A percentile compares a stretch with the other conserved stretches of the same genome.
phyloP scores from a whole-genome alignment of 495 filamentous ascomycete species.

The Xylaria castorea region DNA sequence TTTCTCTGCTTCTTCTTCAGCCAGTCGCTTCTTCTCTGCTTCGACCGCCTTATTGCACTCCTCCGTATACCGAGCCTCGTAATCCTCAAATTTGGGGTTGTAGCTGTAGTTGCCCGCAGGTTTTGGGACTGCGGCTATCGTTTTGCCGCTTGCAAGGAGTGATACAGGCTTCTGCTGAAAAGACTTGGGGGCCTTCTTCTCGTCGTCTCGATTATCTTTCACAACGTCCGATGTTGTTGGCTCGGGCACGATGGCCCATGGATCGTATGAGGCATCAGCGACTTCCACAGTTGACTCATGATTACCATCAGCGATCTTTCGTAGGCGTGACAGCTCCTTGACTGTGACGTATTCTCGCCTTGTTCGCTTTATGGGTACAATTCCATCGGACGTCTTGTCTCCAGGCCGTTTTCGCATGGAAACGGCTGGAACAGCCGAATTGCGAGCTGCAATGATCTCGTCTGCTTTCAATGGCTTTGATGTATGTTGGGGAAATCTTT shows the following conservation, averaged over 20 bases:
- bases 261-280: slow-evolving; percentile 69
- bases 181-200: slow-evolving; percentile 75
- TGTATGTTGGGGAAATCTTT: slow-evolving; percentile 65
- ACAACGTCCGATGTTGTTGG: slow-evolving; percentile 40
- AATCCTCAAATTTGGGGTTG: slow-evolving; percentile 86
- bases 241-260: slow-evolving; percentile 68
- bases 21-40: slow-evolving; percentile 77
- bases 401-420: slow-evolving; percentile 75
- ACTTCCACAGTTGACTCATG: slow-evolving; percentile 62
- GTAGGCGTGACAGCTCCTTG: slow-evolving; percentile 79
- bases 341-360: slow-evolving; percentile 76
- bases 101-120: slow-evolving; percentile 87
- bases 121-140: slow-evolving; percentile 75
- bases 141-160: slow-evolving; percentile 76
- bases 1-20: slow-evolving; percentile 67
- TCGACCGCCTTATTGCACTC: slow-evolving; percentile 81
- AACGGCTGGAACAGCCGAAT: slow-evolving; percentile 77
- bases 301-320: slow-evolving; percentile 76
- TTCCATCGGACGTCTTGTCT: slow-evolving; percentile 62
- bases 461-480: slow-evolving; percentile 82
- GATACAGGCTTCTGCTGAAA: slow-evolving; percentile 79
- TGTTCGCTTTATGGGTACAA: slow-evolving; percentile 75
- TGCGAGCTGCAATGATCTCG: slow-evolving; percentile 82
- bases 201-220: slow-evolving; percentile 42
- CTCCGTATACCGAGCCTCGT: slow-evolving; percentile 72